These are phyloP conservation scores for Colletotrichum truncatum DNA, from an alignment of 2,329 filamentous ascomycete species.

Conservation along the genomic window DNA sequence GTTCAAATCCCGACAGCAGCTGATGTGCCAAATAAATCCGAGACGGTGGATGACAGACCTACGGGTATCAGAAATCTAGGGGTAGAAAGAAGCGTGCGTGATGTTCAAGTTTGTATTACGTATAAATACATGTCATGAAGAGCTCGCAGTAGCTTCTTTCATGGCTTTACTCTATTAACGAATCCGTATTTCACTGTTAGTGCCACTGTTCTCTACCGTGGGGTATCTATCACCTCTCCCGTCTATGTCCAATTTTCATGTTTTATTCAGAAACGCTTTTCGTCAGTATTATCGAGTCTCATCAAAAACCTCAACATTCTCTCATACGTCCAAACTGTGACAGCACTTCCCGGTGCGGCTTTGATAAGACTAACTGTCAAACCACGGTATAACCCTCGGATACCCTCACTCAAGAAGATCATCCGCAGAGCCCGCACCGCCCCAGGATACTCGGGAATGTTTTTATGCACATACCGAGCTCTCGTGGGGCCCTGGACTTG, in stretches of 20 bases:
- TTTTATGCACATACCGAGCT: slow-evolving; percentile 79
- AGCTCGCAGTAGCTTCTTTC: not conserved
- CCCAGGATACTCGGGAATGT: slow-evolving; percentile 85
- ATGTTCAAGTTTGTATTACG: not conserved
- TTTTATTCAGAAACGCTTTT: not conserved
- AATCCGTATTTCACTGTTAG: not conserved
- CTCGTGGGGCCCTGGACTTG: slow-evolving; percentile 95
- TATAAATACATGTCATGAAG: not conserved
- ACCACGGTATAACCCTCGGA: slow-evolving; percentile 86
- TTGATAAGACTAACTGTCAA: slow-evolving; percentile 90
- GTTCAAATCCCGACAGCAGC: too few species aligned
- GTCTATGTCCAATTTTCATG: slow-evolving; percentile 29
- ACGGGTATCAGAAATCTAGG: too few species aligned
- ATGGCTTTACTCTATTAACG: not conserved
- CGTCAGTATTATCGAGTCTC: slow-evolving; percentile 40
- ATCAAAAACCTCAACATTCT: slow-evolving; percentile 71
- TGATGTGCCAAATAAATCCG: too few species aligned
- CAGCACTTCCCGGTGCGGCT: slow-evolving; percentile 89
- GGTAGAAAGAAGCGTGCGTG: too few species aligned
- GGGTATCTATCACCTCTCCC: slow-evolving; percentile 26
- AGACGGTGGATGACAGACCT: too few species aligned
- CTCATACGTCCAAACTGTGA: slow-evolving; percentile 97
- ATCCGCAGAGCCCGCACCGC: slow-evolving; percentile 71
- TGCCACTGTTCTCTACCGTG: not conserved
- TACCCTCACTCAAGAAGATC: slow-evolving; percentile 78